A percentile compares a stretch with the other conserved stretches of the same genome.
These are phyloP conservation scores for Magnusiomyces clavatus DNA, from an alignment of 1,139 yeast genomes.

Conservation along the genomic window DNA sequence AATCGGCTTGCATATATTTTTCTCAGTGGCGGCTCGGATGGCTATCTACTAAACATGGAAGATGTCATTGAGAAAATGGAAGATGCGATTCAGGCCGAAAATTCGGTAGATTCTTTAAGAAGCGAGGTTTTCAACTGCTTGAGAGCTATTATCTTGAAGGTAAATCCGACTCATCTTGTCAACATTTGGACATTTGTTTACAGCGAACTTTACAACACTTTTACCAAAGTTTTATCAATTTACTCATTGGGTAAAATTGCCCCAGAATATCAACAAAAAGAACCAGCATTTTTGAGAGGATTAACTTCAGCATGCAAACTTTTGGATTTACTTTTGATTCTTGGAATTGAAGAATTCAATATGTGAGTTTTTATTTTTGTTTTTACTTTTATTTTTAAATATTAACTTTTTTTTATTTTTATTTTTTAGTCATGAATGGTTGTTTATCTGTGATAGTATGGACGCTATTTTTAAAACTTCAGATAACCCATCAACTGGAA, in stretches of 20 bases:
- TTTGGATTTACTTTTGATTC: constrained; percentile 60
- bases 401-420: constrained; percentile 2
- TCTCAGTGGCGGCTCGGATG: constrained; percentile 52
- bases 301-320: constrained; percentile 59
- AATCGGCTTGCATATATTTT: constrained; percentile 57
- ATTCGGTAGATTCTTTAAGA: constrained; percentile 29
- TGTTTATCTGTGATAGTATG: constrained; percentile 65
- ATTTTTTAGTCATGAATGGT: constrained; percentile 53
- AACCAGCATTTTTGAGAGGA: constrained; percentile 17
- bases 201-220: constrained; percentile 49
- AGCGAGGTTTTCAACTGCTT: constrained; percentile 49
- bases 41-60: constrained; percentile 42
- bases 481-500: constrained; percentile 33
- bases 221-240: constrained; percentile 36
- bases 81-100: constrained; percentile 18
- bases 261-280: constrained; percentile 31
- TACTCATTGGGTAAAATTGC: constrained; percentile 32
- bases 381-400: neutral
- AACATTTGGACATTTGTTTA: constrained; percentile 67
- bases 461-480: constrained; percentile 47
- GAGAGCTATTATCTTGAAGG: constrained; percentile 55
- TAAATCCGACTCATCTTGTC: constrained; percentile 54
- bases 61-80: constrained; percentile 47
- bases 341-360: constrained; percentile 73
- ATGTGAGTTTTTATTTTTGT: constrained; percentile 28